Percentiles rank a stretch among this genome's conserved stretches.
Conservation (phyloP, 192 early-diverging fungal genomes). For the Mortierella hygrophila region DNA sequence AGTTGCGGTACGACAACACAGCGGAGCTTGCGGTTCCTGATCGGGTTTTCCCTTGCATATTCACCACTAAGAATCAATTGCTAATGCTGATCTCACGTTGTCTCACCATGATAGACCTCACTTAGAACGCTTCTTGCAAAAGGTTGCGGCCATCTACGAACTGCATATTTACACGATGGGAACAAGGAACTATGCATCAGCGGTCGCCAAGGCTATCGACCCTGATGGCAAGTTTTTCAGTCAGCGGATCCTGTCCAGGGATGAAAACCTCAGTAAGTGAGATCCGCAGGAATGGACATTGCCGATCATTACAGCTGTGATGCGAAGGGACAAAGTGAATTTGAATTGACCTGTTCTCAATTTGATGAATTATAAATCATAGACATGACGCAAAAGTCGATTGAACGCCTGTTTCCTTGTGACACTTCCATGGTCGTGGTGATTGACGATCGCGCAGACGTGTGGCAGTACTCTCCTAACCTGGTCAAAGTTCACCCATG, state of each 20-base stretch:
- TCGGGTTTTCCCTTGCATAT: not conserved
- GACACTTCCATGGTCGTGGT: constrained; percentile 97
- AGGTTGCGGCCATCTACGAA: constrained; percentile 82
- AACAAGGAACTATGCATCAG: constrained; percentile 90
- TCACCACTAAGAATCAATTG: not conserved
- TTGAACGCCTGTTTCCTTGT: constrained; percentile 91
- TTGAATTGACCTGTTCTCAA: constrained; percentile 3
- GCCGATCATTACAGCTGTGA: not conserved
- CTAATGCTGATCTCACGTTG: not conserved
- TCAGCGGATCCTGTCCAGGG: constrained; percentile 91
- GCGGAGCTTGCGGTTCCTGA: not conserved
- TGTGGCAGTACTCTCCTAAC: constrained; percentile 94
- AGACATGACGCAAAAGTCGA: constrained; percentile 83
- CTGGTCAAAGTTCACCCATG: constrained; percentile 91
- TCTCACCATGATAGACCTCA: constrained; percentile 71
- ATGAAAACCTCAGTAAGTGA: constrained; percentile 88
- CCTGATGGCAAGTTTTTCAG: constrained; percentile 83
- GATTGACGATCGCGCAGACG: constrained; percentile 95
- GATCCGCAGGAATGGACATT: not conserved
- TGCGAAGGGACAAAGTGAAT: not conserved
- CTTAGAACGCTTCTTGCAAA: constrained; percentile 81
- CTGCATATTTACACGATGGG: constrained; percentile 99
- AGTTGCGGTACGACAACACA: constrained; percentile 72
- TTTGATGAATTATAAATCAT: not conserved
- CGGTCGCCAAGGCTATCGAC: constrained; percentile 89